Conservation (phyloP, 768 basidiomycete genomes). For the Xerocomus spinulosus region DNA sequence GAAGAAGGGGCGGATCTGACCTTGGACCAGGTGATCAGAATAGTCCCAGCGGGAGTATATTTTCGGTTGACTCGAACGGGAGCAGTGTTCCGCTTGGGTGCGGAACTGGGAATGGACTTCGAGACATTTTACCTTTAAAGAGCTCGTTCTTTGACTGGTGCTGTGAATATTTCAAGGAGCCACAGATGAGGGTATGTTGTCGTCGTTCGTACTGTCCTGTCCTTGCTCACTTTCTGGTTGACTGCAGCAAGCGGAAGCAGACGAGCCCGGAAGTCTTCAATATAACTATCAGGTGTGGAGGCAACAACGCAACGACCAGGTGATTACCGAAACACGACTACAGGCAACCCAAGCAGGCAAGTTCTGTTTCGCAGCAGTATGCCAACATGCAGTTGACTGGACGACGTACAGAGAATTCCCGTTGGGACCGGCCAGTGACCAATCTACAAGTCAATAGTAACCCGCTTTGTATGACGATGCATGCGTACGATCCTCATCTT, state of each 20-base stretch:
- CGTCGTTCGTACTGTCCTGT: neutral
- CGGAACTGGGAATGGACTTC: constrained; percentile 75
- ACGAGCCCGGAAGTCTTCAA: constrained; percentile 90
- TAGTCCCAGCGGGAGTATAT: constrained; percentile 73
- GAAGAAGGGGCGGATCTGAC: constrained; percentile 39
- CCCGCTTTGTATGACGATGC: constrained; percentile 80
- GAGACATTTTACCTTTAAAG: constrained; percentile 84
- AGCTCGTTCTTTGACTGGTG: constrained; percentile 96
- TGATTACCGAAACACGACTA: constrained; percentile 60
- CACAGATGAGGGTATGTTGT: constrained; percentile 88
- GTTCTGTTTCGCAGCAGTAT: constrained; percentile 29
- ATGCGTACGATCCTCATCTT: constrained; percentile 87
- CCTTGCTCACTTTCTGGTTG: constrained; percentile 10
- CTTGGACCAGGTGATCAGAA: constrained; percentile 40
- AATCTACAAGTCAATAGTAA: constrained; percentile 55
- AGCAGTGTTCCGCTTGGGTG: constrained; percentile 70
- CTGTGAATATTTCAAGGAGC: constrained; percentile 94
- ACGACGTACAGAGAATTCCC: constrained; percentile 44
- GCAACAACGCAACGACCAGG: constrained; percentile 82
- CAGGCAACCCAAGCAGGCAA: constrained; percentile 74
- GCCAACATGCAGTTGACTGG: neutral
- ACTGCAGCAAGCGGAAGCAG: constrained; percentile 81
- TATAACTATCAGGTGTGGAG: constrained; percentile 97
- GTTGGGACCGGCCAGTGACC: constrained; percentile 72
- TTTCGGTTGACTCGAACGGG: constrained; percentile 67